These are phyloP conservation scores for Salix udensis DNA, from an alignment of 345 rosid genomes.

Conservation along the genomic window DNA sequence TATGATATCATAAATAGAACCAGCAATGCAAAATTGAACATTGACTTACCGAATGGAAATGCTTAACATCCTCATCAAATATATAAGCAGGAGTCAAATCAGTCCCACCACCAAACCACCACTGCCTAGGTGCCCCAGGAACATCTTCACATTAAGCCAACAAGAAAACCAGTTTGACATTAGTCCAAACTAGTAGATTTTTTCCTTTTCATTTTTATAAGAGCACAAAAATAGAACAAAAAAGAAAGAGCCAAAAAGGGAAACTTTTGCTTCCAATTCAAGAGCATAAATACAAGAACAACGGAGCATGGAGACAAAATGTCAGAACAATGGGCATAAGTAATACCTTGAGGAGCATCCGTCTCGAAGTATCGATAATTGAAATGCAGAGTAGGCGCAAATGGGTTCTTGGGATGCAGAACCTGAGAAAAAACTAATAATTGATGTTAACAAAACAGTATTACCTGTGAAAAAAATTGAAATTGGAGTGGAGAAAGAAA, in stretches of 20 bases:
- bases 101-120: slow-evolving; percentile 99
- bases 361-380: slow-evolving; percentile 81
- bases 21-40: background rate
- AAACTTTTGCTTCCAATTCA: no score
- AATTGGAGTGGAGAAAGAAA: background rate
- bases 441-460: background rate
- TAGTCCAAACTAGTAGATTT: no score
- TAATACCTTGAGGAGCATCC: slow-evolving; percentile 78
- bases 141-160: slow-evolving; percentile 40
- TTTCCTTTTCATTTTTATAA: no score
- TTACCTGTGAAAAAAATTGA: background rate
- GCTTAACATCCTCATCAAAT: slow-evolving; percentile 93
- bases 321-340: background rate
- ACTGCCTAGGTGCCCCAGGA: slow-evolving; percentile 96
- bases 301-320: no score
- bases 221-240: no score
- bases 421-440: slow-evolving; percentile 36
- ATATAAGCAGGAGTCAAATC: slow-evolving; percentile 97
- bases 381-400: slow-evolving; percentile 86
- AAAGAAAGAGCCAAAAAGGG: no score
- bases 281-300: no score
- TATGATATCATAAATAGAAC: background rate
- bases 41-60: slow-evolving; percentile 71
- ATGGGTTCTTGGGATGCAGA: slow-evolving; percentile 86
- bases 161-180: background rate